Evolutionary conservation across 306 rosid species (phyloP).

Genomic region (Sicyos baderoa): DNA sequence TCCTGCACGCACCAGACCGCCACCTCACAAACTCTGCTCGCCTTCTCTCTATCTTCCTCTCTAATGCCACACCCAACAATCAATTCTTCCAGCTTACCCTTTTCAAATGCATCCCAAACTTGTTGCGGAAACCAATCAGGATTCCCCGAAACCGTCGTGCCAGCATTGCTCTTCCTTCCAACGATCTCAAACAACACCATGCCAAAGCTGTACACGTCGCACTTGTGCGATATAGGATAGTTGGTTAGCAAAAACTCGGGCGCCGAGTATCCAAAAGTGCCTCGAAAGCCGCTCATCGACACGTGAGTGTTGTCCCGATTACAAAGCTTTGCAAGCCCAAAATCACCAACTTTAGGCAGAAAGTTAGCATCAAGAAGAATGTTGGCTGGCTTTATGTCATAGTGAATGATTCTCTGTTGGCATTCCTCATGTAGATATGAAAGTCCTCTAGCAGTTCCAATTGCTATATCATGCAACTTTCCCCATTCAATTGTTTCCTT

Average conservation of each 20-base stretch:
- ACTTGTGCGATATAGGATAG: slow-evolving; percentile 35
- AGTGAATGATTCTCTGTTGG: slow-evolving; percentile 38
- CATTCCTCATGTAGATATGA: slow-evolving; percentile 46
- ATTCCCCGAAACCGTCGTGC: slow-evolving; percentile 12
- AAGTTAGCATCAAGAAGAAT: slow-evolving; percentile 37
- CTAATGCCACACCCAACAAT: no score
- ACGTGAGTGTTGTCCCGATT: slow-evolving; percentile 33
- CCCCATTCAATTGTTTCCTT: slow-evolving; percentile 22
- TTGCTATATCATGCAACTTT: slow-evolving; percentile 40
- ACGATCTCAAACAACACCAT: slow-evolving; percentile 43
- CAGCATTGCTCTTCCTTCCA: slow-evolving; percentile 40
- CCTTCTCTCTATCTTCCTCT: slow-evolving; percentile 18
- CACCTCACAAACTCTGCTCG: slow-evolving; percentile 33
- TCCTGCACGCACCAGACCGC: slow-evolving; percentile 45
- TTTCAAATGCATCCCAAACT: slow-evolving; percentile 33
- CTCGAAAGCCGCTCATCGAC: slow-evolving; percentile 37
- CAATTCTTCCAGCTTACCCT: slow-evolving; percentile 18
- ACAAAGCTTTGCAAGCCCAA: slow-evolving; percentile 43
- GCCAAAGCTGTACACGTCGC: slow-evolving; percentile 53
- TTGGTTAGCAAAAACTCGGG: slow-evolving; percentile 41
- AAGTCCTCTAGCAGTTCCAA: slow-evolving; percentile 42
- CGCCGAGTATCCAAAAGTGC: slow-evolving; percentile 51
- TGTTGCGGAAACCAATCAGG: slow-evolving; percentile 43
- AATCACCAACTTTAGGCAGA: slow-evolving; percentile 44
- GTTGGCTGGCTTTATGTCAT: slow-evolving; percentile 50